Base-by-base conservation (phyloP, 441 rosid species). In the Jatropha multifida region DNA sequence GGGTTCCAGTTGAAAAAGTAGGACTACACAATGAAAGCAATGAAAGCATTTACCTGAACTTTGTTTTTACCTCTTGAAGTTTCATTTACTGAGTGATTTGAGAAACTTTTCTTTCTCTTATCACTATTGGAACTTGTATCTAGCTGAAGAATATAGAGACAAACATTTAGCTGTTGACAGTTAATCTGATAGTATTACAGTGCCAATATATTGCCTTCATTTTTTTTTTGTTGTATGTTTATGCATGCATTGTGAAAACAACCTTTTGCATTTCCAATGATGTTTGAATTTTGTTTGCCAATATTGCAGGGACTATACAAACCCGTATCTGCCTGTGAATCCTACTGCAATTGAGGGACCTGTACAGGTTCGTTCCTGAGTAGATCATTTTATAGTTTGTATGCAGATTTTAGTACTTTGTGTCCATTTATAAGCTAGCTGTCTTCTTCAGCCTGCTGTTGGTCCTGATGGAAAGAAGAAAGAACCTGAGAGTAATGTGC, bases 291-390 rank as follows among this genome's bases (percentile, higher is more conserved):
- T 78, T 79, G 23, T 69, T 69, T 77, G 51, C 67, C 66, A 5
- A 72, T 51, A 49, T 65, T 85, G 77, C 88, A 94, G 99, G 86
- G 99, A 96, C 81, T 96, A 92, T 79, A 96, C 99, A 81, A 92
- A 96, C 81, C 97, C 99, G 10, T 91, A 92, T 78, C 97, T 96
- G 78, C 99, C 98, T 69, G 99, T 96, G 78, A 96, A 96, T 85
- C 95, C 97, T 73, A 92, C 94, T 44, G 97, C 99, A 44, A 90
- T 94, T 79, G 99, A 94, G 10, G 98, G 98, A 11, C 76, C 85
- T 68, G 79, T 84, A 83, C 99, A 96, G 95, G 99, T 90, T 74
- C 23, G 42, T 73, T 71, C 62, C 68, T 51, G 26, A 63, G 2
- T 48, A 27, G 18, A 54, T 46, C 46, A 41, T 72, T 54, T 63